Evolutionary conservation across 768 basidiomycete genomes (phyloP), one percentile per base, ranked within the genome.

Genomic region (Mycena galericulata): DNA sequence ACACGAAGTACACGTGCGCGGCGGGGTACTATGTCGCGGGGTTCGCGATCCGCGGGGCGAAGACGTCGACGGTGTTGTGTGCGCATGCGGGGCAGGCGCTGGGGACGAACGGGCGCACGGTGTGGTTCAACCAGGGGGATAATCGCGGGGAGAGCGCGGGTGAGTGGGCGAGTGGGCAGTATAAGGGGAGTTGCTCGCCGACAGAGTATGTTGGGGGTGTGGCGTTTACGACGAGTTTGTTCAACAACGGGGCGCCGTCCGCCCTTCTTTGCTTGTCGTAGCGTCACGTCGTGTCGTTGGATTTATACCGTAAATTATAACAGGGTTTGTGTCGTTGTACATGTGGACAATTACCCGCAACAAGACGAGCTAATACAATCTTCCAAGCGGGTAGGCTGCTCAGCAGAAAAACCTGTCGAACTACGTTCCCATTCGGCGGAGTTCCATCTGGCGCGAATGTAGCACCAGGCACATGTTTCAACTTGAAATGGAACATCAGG

Each of bases 111-210:
- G 51, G 70, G 27, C 66, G 66, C 45, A 72, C 71, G 30, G 71
- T 72, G 34, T 72, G 71, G 71, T 72, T 72, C 24, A 55, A 72
- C 53, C 59, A 69, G 51, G 43, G 50, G 30, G 71, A 72, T 34
- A 63, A 65, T 26, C 53, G 67, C 15, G 60, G 54, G 36, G 60
- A 72, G 29, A 14, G 6, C 18, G 32, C 57, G 17, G 71, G 71
- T 1, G 70, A 67, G 18, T 72, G 57, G 14, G 71, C 71, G 6
- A 3, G 8, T 4, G 50, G 64, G 26, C 47, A 69, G 47, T 55
- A 20, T 22, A 68, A 72, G 60, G 71, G 71, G 2, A 58, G 45
- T 20, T 72, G 71, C 20, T 59, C 40, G 8, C 22, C 38, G n/a
- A 30, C 61, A 7, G 70, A 72, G 67, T 72, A 68, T 18, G 40